Conservation (phyloP, 139 green algal genomes). For the Asterochloris erici region DNA sequence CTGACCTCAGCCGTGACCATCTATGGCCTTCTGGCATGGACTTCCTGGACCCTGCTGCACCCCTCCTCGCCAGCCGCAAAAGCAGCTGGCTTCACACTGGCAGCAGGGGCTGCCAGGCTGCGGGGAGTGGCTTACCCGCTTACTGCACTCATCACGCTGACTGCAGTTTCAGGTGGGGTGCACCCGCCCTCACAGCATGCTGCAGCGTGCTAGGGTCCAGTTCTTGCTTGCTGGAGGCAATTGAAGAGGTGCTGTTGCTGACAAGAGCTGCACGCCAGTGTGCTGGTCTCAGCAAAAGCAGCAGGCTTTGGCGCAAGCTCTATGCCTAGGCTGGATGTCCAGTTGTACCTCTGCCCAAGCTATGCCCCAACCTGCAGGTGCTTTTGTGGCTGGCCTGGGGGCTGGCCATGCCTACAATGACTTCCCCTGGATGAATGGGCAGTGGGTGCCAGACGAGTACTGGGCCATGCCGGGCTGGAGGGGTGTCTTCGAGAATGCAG, state of each 20-base stretch:
- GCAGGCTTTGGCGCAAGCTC: too few species aligned
- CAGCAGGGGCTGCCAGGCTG: constrained; percentile 35
- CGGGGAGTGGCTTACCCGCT: constrained; percentile 57
- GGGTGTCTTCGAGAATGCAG: constrained; percentile 97
- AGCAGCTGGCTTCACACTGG: constrained; percentile 1
- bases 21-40: constrained; percentile 91
- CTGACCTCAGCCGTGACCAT: constrained; percentile 95
- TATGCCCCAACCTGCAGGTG: constrained; percentile 32
- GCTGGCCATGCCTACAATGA: constrained; percentile 96
- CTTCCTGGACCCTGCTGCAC: constrained; percentile 69
- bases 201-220: too few species aligned
- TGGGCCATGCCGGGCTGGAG: constrained; percentile 50
- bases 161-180: constrained; percentile 73
- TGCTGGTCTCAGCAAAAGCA: too few species aligned
- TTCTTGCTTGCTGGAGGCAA: too few species aligned
- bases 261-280: too few species aligned
- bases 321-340: too few species aligned
- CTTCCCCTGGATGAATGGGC: constrained; percentile 92
- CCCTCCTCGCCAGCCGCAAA: constrained; percentile 28
- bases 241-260: too few species aligned
- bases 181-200: too few species aligned
- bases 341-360: too few species aligned
- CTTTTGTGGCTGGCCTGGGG: constrained; percentile 87
- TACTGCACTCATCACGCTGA: constrained; percentile 83
- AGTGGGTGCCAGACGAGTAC: constrained; percentile 87